Base-by-base conservation (phyloP, 2,329 filamentous ascomycete genomes). In the Septoria linicola region DNA sequence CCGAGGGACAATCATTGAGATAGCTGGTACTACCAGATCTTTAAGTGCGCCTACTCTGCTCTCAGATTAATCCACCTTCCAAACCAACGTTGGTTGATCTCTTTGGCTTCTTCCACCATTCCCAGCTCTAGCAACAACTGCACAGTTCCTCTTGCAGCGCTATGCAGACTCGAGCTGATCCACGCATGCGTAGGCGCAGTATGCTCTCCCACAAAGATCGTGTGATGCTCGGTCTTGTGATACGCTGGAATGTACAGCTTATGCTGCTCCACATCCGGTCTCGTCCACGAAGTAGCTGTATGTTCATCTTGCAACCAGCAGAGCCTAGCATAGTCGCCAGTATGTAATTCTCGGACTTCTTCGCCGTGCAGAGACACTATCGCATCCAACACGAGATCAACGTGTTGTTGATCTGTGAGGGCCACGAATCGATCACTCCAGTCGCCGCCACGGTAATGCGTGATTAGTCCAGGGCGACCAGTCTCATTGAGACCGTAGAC, bases 111-210 rank as follows among this genome's bases (percentile, higher is more conserved):
- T 60, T 86, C 83, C 0, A 86, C 81, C 31, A 87, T 65, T 0
- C 83, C 83, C 58, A 85, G 65, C 66, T 76, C 76, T 14, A 85
- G 69, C 63, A 86, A 67, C 52, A 87, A 58, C 66, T 87, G 82
- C 2, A 81, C 74, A 0, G 80, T 79, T 0, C 83, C 81, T 1
- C 84, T 73, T 2, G 86, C 79, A 0, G 80, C 82, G 4, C 80
- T 84, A 61, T 87, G 83, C 4, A 87, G 69, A 1, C 84, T 83
- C 1, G 78, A 81, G 16, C 79, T 76, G 42, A 86, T 83, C 83
- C 82, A 86, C 1, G 82, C 83, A 60, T 87, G 84, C 0, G 84
- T 88, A 60, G 83, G 85, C 3, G 77, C 80, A 0, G 83, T 86
- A 62, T 87, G 83, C 64, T 87, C 83, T 2, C 48, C 48, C 13